Evolutionary conservation across 805 yeast genomes (phyloP).

Genomic region (Kluyveromyces dobzhanskii): DNA sequence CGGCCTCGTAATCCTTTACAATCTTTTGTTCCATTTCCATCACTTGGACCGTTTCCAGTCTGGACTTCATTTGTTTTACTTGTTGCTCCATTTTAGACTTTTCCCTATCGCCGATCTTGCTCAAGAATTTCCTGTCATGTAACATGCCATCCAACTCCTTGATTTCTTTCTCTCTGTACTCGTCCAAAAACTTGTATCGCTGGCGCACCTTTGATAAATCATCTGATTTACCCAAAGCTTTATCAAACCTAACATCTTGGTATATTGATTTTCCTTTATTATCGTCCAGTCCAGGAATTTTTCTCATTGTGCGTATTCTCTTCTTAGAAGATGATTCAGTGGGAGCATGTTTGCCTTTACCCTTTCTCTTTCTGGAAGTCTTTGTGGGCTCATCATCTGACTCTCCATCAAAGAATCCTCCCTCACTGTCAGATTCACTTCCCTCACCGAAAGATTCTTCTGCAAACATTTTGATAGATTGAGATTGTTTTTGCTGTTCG

Average conservation of each 20-base stretch:
- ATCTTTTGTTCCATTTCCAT: constrained; percentile 69
- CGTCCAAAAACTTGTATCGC: constrained; percentile 79
- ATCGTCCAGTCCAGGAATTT: constrained; percentile 58
- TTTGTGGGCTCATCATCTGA: constrained; percentile 15
- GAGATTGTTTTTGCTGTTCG: not conserved
- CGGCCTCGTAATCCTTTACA: constrained; percentile 48
- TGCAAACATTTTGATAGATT: constrained; percentile 7
- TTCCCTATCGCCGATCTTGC: constrained; percentile 36
- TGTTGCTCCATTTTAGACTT: constrained; percentile 43
- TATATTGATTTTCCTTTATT: constrained; percentile 37
- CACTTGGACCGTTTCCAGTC: constrained; percentile 59
- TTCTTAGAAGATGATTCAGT: constrained; percentile 65
- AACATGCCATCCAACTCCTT: constrained; percentile 46
- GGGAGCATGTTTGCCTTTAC: constrained; percentile 79
- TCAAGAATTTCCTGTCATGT: constrained; percentile 42
- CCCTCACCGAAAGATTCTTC: constrained; percentile 14
- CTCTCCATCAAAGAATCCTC: constrained; percentile 33
- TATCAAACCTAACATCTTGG: constrained; percentile 83
- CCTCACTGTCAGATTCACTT: constrained; percentile 18
- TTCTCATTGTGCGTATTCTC: constrained; percentile 61
- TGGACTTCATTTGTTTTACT: constrained; percentile 57
- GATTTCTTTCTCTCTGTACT: constrained; percentile 72
- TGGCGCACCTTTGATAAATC: constrained; percentile 59
- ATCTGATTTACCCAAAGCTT: constrained; percentile 79
- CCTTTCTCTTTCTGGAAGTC: constrained; percentile 15